These are phyloP conservation scores for Actinidia arguta DNA, from an alignment of 179 eudicot species.

Conservation along the genomic window DNA sequence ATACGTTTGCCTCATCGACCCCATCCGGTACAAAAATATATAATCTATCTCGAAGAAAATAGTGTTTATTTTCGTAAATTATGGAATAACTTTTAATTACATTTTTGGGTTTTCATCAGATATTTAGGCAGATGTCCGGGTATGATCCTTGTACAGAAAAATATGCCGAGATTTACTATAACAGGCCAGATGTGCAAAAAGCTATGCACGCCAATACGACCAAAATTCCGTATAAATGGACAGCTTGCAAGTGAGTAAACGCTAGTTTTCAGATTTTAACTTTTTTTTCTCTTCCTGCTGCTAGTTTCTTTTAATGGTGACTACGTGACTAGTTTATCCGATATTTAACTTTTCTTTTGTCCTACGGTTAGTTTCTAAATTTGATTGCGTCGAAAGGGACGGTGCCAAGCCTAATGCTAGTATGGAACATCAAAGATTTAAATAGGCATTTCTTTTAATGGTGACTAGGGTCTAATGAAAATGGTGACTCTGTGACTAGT, in stretches of 20 bases:
- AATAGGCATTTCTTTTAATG: no score
- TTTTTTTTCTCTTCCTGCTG: no score
- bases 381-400: no score
- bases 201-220: constrained; percentile 88
- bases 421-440: no score
- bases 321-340: background rate
- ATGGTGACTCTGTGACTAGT: background rate
- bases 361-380: no score
- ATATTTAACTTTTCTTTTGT: background rate
- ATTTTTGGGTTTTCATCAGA: constrained; percentile 29
- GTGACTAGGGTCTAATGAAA: no score
- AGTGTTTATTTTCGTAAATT: background rate
- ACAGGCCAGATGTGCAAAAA: constrained; percentile 89
- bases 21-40: constrained; percentile 38
- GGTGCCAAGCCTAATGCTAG: no score
- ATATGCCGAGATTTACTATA: constrained; percentile 84
- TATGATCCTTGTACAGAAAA: constrained; percentile 97
- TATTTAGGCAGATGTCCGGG: constrained; percentile 59
- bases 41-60: background rate
- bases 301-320: background rate
- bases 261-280: background rate
- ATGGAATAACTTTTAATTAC: background rate
- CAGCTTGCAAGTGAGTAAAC: constrained; percentile 81
- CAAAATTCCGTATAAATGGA: constrained; percentile 81
- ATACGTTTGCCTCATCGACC: constrained; percentile 81